These are phyloP conservation scores for Actinidia chinensis DNA, from an alignment of 179 eudicot species.

Conservation along the genomic window DNA sequence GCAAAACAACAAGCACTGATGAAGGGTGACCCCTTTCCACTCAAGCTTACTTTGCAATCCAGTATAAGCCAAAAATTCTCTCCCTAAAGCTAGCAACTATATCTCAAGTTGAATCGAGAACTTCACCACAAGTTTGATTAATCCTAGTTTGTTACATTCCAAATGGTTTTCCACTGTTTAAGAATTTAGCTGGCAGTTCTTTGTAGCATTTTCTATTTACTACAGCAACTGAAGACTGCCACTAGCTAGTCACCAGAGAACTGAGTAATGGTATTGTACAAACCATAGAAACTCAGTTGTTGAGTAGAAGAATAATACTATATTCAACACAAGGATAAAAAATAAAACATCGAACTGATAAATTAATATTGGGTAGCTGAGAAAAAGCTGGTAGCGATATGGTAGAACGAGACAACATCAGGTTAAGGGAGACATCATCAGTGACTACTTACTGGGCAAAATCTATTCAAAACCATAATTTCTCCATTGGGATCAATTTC, in stretches of 20 bases:
- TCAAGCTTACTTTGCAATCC: not conserved
- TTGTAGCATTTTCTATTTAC: not conserved
- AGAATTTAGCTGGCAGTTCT: not conserved
- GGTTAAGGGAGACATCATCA: not conserved
- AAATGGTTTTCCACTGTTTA: not conserved
- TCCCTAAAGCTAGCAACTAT: not conserved
- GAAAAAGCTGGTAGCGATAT: not conserved
- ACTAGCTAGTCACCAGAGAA: constrained; percentile 10
- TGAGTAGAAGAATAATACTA: no score
- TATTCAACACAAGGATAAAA: not conserved
- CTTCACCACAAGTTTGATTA: not conserved
- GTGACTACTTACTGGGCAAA: constrained; percentile 77
- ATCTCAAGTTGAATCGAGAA: not conserved
- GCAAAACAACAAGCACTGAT: not conserved
- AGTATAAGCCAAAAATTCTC: constrained; percentile 1
- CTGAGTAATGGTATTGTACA: not conserved
- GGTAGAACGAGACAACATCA: not conserved
- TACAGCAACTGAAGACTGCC: not conserved
- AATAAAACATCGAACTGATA: not conserved
- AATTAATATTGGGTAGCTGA: not conserved
- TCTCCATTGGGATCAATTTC: constrained; percentile 82
- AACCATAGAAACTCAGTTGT: not conserved
- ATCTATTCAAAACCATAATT: constrained; percentile 68
- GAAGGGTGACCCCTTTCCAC: not conserved
- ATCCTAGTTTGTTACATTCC: not conserved